Evolutionary conservation across 305 asterid genomes (phyloP).

Genomic region (Fraxinus dipetala): DNA sequence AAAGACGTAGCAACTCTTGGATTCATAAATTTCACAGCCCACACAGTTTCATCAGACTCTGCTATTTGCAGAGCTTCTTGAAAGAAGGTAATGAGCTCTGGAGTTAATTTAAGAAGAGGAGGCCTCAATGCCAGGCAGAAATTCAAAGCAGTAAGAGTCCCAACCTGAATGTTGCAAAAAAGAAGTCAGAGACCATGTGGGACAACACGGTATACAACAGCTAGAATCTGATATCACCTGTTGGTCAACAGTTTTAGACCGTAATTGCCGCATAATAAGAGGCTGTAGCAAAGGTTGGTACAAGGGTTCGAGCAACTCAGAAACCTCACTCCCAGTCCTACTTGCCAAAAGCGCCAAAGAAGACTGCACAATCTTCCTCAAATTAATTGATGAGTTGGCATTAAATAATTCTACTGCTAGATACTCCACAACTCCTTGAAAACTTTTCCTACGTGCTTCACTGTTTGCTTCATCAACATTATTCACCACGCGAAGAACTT

Average conservation of each 20-base stretch:
- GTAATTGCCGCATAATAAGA: slow-evolving; percentile 80
- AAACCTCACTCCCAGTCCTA: slow-evolving; percentile 98
- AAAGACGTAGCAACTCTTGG: slow-evolving; percentile 83
- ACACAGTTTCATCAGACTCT: slow-evolving; percentile 88
- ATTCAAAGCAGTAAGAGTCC: slow-evolving; percentile 93
- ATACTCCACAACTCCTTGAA: slow-evolving; percentile 92
- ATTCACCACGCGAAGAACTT: slow-evolving; percentile 94
- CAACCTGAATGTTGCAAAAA: slow-evolving; percentile 62
- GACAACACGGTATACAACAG: slow-evolving; percentile 19
- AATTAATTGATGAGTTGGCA: slow-evolving; percentile 79
- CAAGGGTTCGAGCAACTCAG: slow-evolving; percentile 96
- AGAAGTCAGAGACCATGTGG: slow-evolving; percentile 24
- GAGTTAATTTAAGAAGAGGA: slow-evolving; percentile 93
- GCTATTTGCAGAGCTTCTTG: slow-evolving; percentile 99
- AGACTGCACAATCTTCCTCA: slow-evolving; percentile 93
- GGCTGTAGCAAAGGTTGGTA: slow-evolving; percentile 96
- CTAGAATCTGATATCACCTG: slow-evolving; percentile 57
- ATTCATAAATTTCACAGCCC: slow-evolving; percentile 93
- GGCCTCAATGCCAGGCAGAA: slow-evolving; percentile 99
- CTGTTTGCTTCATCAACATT: slow-evolving; percentile 95
- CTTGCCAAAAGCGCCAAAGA: slow-evolving; percentile 98
- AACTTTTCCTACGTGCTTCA: slow-evolving; percentile 89
- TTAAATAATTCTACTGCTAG: slow-evolving; percentile 89
- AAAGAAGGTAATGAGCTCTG: slow-evolving; percentile 82
- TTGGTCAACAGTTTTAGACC: slow-evolving; percentile 95